Conservation (phyloP, 192 early-diverging fungal species). For the Coemansia sp. region DNA sequence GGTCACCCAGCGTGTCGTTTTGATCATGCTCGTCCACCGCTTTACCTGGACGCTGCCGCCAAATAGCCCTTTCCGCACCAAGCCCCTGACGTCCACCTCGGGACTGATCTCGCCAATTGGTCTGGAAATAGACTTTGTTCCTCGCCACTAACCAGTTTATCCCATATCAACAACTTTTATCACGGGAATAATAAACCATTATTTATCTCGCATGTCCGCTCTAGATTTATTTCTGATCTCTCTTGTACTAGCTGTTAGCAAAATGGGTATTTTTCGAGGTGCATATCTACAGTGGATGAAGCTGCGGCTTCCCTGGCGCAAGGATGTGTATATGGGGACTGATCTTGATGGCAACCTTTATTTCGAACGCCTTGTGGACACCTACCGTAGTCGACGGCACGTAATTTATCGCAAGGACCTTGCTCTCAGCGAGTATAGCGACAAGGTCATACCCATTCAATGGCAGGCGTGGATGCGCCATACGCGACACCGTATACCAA, state of each 20-base stretch:
- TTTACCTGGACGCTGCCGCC: constrained; percentile 44
- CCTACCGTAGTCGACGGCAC: constrained; percentile 29
- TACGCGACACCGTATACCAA: constrained; percentile 36
- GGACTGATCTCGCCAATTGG: constrained; percentile 48
- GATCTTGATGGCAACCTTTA: constrained; percentile 52
- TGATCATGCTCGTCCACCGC: constrained; percentile 56
- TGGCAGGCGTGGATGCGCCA: constrained; percentile 58
- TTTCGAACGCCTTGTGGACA: constrained; percentile 36
- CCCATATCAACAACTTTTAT: background rate
- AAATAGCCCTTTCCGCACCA: constrained; percentile 35
- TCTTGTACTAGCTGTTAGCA: background rate
- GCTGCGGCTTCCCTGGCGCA: constrained; percentile 50
- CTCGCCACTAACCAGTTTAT: constrained; percentile 9
- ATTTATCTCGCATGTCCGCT: background rate
- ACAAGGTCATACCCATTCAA: constrained; percentile 47
- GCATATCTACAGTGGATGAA: constrained; percentile 43
- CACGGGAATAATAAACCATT: background rate
- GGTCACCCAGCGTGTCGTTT: constrained; percentile 59
- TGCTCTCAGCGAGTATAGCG: constrained; percentile 34
- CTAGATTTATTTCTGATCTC: background rate
- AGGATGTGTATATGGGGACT: constrained; percentile 26
- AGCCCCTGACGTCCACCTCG: constrained; percentile 29
- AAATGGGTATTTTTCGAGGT: constrained; percentile 12
- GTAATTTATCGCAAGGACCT: constrained; percentile 34
- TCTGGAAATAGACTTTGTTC: constrained; percentile 29